phyloP scores from a whole-genome alignment of 257 asterid species.

The Solanum raphanifolium region DNA sequence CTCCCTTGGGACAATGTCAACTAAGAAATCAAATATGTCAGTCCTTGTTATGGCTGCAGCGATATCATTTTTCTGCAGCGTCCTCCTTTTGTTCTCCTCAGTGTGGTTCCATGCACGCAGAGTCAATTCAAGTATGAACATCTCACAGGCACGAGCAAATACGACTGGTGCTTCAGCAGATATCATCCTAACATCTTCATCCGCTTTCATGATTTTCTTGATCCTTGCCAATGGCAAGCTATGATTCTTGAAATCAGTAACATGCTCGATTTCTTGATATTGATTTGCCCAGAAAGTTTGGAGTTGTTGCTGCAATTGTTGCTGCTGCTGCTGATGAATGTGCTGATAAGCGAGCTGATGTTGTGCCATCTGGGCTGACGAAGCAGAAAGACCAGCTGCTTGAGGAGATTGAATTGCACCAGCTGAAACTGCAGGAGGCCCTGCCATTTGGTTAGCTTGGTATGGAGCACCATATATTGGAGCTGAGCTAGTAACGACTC shows the following conservation, averaged over 20 bases:
- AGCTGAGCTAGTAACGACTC: constrained; percentile 48
- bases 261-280: constrained; percentile 69
- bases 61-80: constrained; percentile 89
- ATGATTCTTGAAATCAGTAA: constrained; percentile 81
- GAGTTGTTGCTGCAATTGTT: constrained; percentile 83
- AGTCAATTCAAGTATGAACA: constrained; percentile 96
- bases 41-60: constrained; percentile 98
- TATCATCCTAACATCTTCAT: constrained; percentile 90
- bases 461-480: constrained; percentile 54
- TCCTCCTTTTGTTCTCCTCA: constrained; percentile 95
- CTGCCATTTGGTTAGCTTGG: constrained; percentile 67
- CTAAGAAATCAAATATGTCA: constrained; percentile 89
- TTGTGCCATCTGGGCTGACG: constrained; percentile 78
- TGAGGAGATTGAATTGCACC: constrained; percentile 63
- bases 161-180: constrained; percentile 96
- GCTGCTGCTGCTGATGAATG: constrained; percentile 90
- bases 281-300: constrained; percentile 77
- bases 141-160: constrained; percentile 93
- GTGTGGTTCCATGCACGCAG: constrained; percentile 92
- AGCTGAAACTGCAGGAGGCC: constrained; percentile 44
- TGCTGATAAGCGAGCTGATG: constrained; percentile 96
- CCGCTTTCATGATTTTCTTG: constrained; percentile 96
- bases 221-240: constrained; percentile 93
- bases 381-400: constrained; percentile 54
- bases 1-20: constrained; percentile 93